These are phyloP conservation scores for Leonotis leonurus DNA, from an alignment of 257 asterid genomes.

Conservation along the genomic window DNA sequence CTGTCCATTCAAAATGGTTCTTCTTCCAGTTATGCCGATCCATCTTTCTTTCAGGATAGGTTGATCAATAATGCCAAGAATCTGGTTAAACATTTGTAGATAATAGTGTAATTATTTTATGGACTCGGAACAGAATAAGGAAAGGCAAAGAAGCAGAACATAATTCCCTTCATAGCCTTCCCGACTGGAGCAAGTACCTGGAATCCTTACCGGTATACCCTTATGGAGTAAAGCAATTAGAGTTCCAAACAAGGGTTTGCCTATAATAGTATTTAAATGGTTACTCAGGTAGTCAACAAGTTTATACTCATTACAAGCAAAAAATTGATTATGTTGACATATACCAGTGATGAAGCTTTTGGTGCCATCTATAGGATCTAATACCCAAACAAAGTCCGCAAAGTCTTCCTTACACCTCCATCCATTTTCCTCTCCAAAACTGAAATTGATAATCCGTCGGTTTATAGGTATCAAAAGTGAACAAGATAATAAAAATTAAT, in stretches of 20 bases:
- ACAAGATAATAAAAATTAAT: neutral
- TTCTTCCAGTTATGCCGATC: conserved; percentile 72
- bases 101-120: neutral
- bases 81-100: conserved; percentile 32
- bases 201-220: conserved; percentile 78
- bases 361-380: conserved; percentile 98
- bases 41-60: conserved; percentile 94
- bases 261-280: conserved; percentile 27
- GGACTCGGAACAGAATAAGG: neutral
- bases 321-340: neutral
- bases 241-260: conserved; percentile 94
- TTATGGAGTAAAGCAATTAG: conserved; percentile 75
- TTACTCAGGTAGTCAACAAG: conserved; percentile 8
- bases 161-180: conserved; percentile 10
- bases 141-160: neutral
- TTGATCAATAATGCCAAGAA: conserved; percentile 92
- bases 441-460: conserved; percentile 19
- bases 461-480: neutral
- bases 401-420: conserved; percentile 65
- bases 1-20: conserved; percentile 71
- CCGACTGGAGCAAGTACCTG: conserved; percentile 10
- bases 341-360: conserved; percentile 93
- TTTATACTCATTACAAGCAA: neutral
- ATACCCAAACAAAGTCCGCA: conserved; percentile 89
- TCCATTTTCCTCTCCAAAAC: conserved; percentile 93